These are phyloP conservation scores for Phialocephala subalpina DNA, from an alignment of 2,329 filamentous ascomycete species.

Conservation along the genomic window DNA sequence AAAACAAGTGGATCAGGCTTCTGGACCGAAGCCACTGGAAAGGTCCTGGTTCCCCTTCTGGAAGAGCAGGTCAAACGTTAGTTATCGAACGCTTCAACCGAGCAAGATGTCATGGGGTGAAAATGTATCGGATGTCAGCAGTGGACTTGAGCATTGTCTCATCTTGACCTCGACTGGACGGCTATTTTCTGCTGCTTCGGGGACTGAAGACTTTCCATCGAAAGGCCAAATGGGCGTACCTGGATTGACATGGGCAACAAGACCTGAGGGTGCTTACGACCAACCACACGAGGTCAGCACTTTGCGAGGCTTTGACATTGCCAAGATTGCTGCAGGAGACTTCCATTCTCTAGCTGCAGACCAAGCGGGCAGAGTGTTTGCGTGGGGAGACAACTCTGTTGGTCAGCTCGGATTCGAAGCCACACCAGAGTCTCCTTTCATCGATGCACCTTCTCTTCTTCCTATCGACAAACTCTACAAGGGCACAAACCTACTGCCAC, in stretches of 20 bases:
- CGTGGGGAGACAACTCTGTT: constrained; percentile 89
- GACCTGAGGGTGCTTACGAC: constrained; percentile 81
- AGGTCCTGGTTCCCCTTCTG: constrained; percentile 78
- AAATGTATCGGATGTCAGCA: constrained; percentile 75
- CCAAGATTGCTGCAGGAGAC: constrained; percentile 83
- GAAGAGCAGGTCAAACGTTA: constrained; percentile 64
- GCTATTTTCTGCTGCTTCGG: constrained; percentile 87
- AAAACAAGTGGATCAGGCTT: constrained; percentile 73
- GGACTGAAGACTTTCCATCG: constrained; percentile 78
- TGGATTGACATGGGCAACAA: constrained; percentile 80
- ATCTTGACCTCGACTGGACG: constrained; percentile 86
- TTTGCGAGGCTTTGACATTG: constrained; percentile 74
- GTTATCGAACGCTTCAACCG: constrained; percentile 78
- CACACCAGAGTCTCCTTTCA: constrained; percentile 64
- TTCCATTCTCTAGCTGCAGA: constrained; percentile 85
- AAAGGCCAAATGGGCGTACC: constrained; percentile 89
- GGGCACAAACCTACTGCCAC: constrained; percentile 67
- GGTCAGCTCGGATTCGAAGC: constrained; percentile 91
- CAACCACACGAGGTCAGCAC: constrained; percentile 80
- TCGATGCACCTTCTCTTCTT: constrained; percentile 76
- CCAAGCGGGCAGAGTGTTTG: constrained; percentile 78
- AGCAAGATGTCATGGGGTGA: constrained; percentile 71
- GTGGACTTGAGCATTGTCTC: constrained; percentile 86
- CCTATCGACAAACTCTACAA: constrained; percentile 77
- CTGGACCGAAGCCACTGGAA: constrained; percentile 70